Conservation (phyloP, 805 yeast species). For the Ogataea corticis region DNA sequence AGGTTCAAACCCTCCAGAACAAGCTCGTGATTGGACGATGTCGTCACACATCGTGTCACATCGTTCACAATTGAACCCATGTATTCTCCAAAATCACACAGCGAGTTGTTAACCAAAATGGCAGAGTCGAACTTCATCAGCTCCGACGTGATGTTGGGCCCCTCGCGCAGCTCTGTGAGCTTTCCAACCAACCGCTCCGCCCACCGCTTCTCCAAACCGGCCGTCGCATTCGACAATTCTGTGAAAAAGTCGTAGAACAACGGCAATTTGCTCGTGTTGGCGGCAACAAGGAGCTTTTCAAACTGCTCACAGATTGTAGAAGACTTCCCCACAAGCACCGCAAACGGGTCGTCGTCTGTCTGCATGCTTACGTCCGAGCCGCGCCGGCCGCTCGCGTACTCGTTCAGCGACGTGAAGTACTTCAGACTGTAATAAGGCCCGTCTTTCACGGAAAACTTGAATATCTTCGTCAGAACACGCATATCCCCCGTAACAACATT, state of each 20-base stretch:
- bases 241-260: constrained; percentile 27
- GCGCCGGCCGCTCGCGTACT: constrained; percentile 24
- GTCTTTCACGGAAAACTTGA: constrained; percentile 32
- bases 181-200: constrained; percentile 17
- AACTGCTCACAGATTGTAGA: constrained; percentile 22
- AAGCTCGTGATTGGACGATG: constrained; percentile 32
- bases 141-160: constrained; percentile 31
- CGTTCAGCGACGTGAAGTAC: constrained; percentile 26
- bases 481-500: constrained; percentile 53
- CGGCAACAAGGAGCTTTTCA: constrained; percentile 15
- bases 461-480: constrained; percentile 42
- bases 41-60: constrained; percentile 21
- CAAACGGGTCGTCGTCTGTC: constrained; percentile 32
- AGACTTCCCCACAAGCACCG: constrained; percentile 12
- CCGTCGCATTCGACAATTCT: constrained; percentile 28
- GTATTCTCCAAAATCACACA: constrained; percentile 34
- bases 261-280: constrained; percentile 17
- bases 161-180: constrained; percentile 22
- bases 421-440: constrained; percentile 35
- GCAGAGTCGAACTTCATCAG: constrained; percentile 38
- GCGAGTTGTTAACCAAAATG: constrained; percentile 33
- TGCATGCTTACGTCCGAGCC: constrained; percentile 44
- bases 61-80: constrained; percentile 22
- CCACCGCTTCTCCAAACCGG: constrained; percentile 27
- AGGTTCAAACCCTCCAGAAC: constrained; percentile 31